phyloP scores from a whole-genome alignment of 495 filamentous ascomycete genomes.

The Tetracladium marchalianum region DNA sequence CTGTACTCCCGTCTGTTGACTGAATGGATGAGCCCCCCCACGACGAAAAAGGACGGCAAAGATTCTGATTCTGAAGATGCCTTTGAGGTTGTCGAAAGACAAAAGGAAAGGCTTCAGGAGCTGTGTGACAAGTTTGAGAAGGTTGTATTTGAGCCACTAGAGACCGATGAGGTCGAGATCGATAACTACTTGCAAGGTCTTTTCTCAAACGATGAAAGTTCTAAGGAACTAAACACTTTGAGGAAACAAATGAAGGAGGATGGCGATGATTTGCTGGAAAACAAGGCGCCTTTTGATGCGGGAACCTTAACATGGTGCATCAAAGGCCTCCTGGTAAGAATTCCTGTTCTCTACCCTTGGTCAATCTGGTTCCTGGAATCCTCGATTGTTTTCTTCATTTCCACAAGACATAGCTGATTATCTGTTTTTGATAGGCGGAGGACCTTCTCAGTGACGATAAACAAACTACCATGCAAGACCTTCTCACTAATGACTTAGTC shows the following conservation, averaged over 20 bases:
- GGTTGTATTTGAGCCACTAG: constrained; percentile 41
- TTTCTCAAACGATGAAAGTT: constrained; percentile 32
- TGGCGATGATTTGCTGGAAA: constrained; percentile 6
- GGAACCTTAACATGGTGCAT: constrained; percentile 28
- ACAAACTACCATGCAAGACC: constrained; percentile 45
- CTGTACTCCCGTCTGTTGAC: constrained; percentile 53
- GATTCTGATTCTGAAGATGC: constrained; percentile 14
- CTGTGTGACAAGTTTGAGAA: constrained; percentile 46
- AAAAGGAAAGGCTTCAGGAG: constrained; percentile 39
- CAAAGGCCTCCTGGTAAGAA: constrained; percentile 36
- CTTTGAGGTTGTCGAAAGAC: constrained; percentile 30
- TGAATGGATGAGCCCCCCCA: constrained; percentile 43
- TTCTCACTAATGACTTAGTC: constrained; percentile 44
- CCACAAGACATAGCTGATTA: too few species aligned
- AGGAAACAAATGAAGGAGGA: constrained; percentile 3
- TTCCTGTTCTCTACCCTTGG: too few species aligned
- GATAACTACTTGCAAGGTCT: constrained; percentile 40
- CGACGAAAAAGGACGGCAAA: constrained; percentile 10
- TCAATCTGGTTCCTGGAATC: too few species aligned
- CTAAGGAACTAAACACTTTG: constrained; percentile 21
- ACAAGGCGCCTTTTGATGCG: constrained; percentile 21
- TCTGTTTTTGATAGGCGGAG: constrained; percentile 19
- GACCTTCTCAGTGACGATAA: constrained; percentile 57
- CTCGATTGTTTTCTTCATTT: too few species aligned
- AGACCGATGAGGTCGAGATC: constrained; percentile 38